Conservation (phyloP, 495 filamentous ascomycete genomes). For the Chaetomium tenue region DNA sequence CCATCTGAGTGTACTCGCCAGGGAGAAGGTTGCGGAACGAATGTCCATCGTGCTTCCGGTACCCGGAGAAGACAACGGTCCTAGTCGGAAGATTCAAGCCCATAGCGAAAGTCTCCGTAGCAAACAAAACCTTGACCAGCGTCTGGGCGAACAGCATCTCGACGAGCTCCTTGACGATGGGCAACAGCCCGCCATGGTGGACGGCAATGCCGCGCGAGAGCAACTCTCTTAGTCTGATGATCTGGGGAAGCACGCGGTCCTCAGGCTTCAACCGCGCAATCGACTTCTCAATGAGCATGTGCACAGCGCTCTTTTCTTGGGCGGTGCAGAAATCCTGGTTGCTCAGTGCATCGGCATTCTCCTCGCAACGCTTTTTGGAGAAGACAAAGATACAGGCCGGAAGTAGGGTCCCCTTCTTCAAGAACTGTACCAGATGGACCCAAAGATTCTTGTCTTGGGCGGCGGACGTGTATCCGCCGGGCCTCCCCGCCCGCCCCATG, state of each 20-base stretch:
- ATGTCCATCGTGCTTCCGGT: constrained; percentile 91
- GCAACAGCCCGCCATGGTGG: constrained; percentile 90
- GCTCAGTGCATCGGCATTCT: constrained; percentile 91
- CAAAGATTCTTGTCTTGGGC: constrained; percentile 96
- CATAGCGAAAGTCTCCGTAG: constrained; percentile 98
- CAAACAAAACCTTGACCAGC: constrained; percentile 93
- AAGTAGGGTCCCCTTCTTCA: constrained; percentile 80
- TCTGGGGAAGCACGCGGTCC: constrained; percentile 84
- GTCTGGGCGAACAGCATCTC: constrained; percentile 95
- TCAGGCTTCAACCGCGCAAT: constrained; percentile 89
- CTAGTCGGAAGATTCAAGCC: constrained; percentile 92
- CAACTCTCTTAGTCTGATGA: constrained; percentile 80
- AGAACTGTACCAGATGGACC: constrained; percentile 89
- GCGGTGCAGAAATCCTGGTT: constrained; percentile 93
- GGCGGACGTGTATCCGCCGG: constrained; percentile 75
- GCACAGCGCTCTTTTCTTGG: constrained; percentile 89
- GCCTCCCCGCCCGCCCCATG: constrained; percentile 82
- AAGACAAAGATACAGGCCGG: constrained; percentile 98
- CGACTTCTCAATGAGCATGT: constrained; percentile 97
- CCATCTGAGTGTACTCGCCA: constrained; percentile 99
- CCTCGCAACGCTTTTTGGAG: constrained; percentile 94
- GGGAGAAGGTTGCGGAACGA: constrained; percentile 86
- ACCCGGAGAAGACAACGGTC: constrained; percentile 96
- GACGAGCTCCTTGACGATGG: constrained; percentile 97
- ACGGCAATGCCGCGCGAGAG: constrained; percentile 88